These are phyloP conservation scores for Hordeum vulgare DNA, from an alignment of 176 grass and related monocot species.

Conservation along the genomic window DNA sequence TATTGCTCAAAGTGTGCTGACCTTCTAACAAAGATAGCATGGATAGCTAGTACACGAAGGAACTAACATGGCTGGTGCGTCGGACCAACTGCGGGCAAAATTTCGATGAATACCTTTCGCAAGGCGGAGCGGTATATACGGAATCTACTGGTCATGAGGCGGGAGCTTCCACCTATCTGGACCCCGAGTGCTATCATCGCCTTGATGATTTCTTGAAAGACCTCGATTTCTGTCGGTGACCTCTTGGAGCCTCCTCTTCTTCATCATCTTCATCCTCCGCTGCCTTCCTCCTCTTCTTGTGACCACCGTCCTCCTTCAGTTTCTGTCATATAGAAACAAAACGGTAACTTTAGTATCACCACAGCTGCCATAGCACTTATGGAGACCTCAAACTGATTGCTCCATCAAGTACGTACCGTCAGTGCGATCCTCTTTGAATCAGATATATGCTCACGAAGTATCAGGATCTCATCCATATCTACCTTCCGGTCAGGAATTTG, in stretches of 20 bases:
- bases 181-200: constrained; percentile 24
- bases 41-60: not conserved
- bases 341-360: not conserved
- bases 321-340: constrained; percentile 24
- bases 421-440: constrained; percentile 69
- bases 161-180: not conserved
- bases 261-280: constrained; percentile 55
- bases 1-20: not conserved
- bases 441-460: constrained; percentile 47
- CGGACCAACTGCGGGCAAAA: not conserved
- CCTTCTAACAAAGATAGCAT: not conserved
- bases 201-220: constrained; percentile 46
- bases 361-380: not conserved
- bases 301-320: constrained; percentile 50
- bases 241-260: constrained; percentile 18
- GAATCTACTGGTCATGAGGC: not conserved
- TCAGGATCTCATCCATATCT: constrained; percentile 47
- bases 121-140: not conserved
- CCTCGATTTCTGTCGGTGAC: constrained; percentile 18
- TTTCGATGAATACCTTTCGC: not conserved
- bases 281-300: constrained; percentile 57
- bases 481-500: constrained; percentile 42
- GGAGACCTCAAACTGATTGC: not conserved
- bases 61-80: not conserved
- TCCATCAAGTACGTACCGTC: constrained; percentile 28